A percentile compares a stretch with the other conserved stretches of the same genome.
phyloP scores from a whole-genome alignment of 2,329 filamentous ascomycete species.

The Mycosphaerelloides madeirae region DNA sequence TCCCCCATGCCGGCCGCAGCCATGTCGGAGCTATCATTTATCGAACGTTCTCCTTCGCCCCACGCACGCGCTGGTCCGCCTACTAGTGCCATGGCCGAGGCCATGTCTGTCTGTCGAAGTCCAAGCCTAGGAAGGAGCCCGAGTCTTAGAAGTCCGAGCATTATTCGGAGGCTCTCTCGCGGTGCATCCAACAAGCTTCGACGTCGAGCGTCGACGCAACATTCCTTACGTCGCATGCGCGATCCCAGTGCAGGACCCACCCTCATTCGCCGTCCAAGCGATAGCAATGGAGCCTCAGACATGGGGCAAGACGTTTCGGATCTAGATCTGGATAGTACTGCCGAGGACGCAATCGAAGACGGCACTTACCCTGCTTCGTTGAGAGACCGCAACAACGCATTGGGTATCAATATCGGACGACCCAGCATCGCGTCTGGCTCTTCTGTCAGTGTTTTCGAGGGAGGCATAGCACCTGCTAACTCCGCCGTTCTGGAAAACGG shows the following conservation, averaged over 20 bases:
- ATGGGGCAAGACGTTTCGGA: slow-evolving; percentile 45
- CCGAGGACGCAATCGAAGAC: slow-evolving; percentile 38
- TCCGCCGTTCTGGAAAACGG: slow-evolving; percentile 74
- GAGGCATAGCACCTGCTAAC: slow-evolving; percentile 63
- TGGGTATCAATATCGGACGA: slow-evolving; percentile 38
- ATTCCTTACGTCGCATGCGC: slow-evolving; percentile 61
- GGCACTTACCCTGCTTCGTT: slow-evolving; percentile 12
- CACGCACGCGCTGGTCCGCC: slow-evolving; percentile 37
- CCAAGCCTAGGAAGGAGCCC: slow-evolving; percentile 24
- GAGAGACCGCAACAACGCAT: slow-evolving; percentile 34
- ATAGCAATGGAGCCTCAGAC: slow-evolving; percentile 69
- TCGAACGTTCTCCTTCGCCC: slow-evolving; percentile 52
- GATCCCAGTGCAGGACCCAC: slow-evolving; percentile 87
- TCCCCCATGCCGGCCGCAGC: slow-evolving; percentile 20
- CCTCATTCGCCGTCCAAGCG: slow-evolving; percentile 79
- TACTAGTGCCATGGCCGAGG: slow-evolving; percentile 59
- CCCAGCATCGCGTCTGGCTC: slow-evolving; percentile 29
- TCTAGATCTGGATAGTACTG: slow-evolving; percentile 54
- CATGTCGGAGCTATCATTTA: slow-evolving; percentile 30
- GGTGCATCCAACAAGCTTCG: slow-evolving; percentile 67
- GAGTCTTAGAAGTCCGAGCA: slow-evolving; percentile 11
- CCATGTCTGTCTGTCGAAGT: slow-evolving; percentile 53
- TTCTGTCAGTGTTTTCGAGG: slow-evolving; percentile 33
- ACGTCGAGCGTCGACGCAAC: slow-evolving; percentile 72
- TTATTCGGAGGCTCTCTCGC: slow-evolving; percentile 83